Conservation (phyloP, 2,329 filamentous ascomycete species). For the Coniella vitis region DNA sequence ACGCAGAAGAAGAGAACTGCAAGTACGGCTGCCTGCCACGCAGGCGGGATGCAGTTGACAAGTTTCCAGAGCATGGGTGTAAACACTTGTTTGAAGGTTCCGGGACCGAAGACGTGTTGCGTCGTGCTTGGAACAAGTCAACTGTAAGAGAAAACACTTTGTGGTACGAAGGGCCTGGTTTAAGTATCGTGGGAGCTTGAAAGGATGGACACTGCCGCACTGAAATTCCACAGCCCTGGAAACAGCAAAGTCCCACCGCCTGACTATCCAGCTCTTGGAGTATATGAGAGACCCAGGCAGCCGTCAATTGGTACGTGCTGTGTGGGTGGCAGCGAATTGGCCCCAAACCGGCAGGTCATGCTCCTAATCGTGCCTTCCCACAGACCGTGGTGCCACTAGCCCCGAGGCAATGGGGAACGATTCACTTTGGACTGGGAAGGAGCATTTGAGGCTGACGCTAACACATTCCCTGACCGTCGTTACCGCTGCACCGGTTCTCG, state of each 20-base stretch:
- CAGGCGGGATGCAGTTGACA: background rate
- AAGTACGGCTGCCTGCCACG: background rate
- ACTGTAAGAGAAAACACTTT: too few relatives aligned
- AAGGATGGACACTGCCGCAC: too few relatives aligned
- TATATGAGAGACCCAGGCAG: too few relatives aligned
- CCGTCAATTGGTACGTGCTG: too few relatives aligned
- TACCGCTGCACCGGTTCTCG: background rate
- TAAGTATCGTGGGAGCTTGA: too few relatives aligned
- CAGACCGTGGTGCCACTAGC: background rate
- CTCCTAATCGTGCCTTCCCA: background rate
- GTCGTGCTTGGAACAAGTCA: too few relatives aligned
- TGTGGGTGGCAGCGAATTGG: too few relatives aligned
- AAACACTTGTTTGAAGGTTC: background rate
- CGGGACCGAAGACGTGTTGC: background rate
- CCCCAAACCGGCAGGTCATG: too few relatives aligned
- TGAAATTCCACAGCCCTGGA: too few relatives aligned
- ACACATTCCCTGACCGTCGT: background rate
- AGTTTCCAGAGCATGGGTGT: background rate
- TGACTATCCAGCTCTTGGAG: too few relatives aligned
- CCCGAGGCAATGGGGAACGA: background rate
- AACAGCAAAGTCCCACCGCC: too few relatives aligned
- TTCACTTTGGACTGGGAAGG: background rate
- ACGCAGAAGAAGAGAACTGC: background rate
- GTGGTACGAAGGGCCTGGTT: too few relatives aligned
- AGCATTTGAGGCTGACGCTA: background rate